Base-by-base conservation (phyloP, 768 basidiomycete genomes). In the Leccinum fibrillosum region DNA sequence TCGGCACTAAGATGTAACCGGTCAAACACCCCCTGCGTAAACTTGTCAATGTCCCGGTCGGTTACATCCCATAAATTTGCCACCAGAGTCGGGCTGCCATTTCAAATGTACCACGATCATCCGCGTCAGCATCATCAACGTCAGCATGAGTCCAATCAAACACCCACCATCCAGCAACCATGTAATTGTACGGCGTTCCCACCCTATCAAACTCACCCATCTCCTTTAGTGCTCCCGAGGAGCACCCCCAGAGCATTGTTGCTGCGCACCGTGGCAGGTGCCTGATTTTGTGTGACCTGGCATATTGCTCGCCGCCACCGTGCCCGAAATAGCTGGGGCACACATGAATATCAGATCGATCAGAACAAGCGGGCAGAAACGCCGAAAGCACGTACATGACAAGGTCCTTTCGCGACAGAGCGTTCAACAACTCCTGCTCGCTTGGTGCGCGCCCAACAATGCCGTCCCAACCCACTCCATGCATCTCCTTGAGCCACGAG, bases 41-140 rank as follows among this genome's bases (percentile, higher is more conserved):
- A 86, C 64, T 90, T 90, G 78, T 99, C 96, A 65, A 98, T 96
- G 68, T 99, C 97, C 49, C 88, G 83, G 76, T 99, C 97, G 0
- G 96, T 98, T 8, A 98, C 97, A 66, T 98, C 97, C 97, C 97
- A 99, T 5, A 98, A 77, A 67, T 96, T 98, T 1, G 92, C 97
- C 12, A 98, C 85, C 32, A 98, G 79, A 1, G 94, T 89, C 17
- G 97, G 96, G 61, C 96, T 94, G 60, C 53, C 60, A 39, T 52
- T 28, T 39, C 15, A 49, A 42, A 37, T 54, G 11, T 8, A 58
- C 54, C 42, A 12, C 15, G 13, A 48, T 61, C 30, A 32, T 12
- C 26, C 64, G 56, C 3, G 0, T 37, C 19, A 0, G 35, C 37
- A 32, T 44, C 52, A 8, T 56, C 50, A n/a, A 26, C 30, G 15